A percentile compares a stretch with the other conserved stretches of the same genome.
These are phyloP conservation scores for Lizanozyma gosingica DNA, from an alignment of 1,139 yeast genomes.

Conservation along the genomic window DNA sequence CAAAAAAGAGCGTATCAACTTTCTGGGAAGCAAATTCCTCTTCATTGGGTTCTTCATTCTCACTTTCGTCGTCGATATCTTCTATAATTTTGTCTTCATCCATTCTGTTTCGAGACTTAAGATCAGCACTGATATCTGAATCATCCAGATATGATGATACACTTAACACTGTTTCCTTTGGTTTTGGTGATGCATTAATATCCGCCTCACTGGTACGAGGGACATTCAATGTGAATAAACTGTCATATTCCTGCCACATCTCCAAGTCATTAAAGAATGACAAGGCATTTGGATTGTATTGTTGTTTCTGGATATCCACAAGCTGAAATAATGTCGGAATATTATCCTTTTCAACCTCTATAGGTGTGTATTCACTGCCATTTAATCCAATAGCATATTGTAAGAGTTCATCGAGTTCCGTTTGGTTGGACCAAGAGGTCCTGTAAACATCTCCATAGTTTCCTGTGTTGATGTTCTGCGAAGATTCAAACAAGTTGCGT, in stretches of 20 bases:
- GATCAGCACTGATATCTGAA: too few species aligned
- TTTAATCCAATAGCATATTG: conserved; percentile 23
- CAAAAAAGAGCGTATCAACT: too few species aligned
- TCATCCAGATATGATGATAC: too few species aligned
- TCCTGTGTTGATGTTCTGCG: neutral
- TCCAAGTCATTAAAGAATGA: neutral
- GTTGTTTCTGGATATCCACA: neutral
- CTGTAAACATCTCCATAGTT: neutral
- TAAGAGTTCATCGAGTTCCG: conserved; percentile 23
- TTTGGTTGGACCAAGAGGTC: conserved; percentile 26
- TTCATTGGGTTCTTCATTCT: too few species aligned
- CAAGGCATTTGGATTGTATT: neutral
- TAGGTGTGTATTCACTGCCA: conserved; percentile 3
- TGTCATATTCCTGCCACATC: neutral
- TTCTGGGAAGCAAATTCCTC: too few species aligned
- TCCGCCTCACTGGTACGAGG: too few species aligned
- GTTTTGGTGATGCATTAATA: too few species aligned
- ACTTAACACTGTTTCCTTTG: too few species aligned
- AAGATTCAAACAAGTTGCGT: neutral
- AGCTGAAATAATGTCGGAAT: neutral
- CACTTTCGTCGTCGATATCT: too few species aligned
- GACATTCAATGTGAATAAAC: neutral
- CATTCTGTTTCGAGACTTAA: too few species aligned
- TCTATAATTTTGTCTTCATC: too few species aligned
- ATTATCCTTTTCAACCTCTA: neutral